Conservation (phyloP, 2,329 filamentous ascomycete genomes). For the Fusarium sp. region DNA sequence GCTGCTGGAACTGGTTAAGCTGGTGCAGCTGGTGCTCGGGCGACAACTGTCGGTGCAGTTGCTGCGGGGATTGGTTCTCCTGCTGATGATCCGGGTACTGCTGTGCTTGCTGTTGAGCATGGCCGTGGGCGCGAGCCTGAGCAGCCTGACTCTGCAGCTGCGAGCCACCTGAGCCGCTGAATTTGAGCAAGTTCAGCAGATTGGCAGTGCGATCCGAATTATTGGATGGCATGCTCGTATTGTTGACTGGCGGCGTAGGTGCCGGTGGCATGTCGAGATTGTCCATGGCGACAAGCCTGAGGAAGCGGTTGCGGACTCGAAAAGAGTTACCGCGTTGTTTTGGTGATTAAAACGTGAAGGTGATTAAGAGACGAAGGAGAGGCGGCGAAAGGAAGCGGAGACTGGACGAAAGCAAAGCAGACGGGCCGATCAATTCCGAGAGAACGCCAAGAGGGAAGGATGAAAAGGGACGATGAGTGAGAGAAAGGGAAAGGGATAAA, state of each 20-base stretch:
- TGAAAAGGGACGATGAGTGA: conserved; percentile 22
- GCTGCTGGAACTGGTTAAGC: conserved; percentile 46
- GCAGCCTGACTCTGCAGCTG: conserved; percentile 54
- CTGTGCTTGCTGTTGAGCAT: conserved; percentile 35
- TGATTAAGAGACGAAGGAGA: conserved; percentile 30
- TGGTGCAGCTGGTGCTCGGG: conserved; percentile 50
- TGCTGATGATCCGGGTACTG: conserved; percentile 39
- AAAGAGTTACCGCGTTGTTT: conserved; percentile 37
- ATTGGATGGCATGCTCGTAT: conserved; percentile 55
- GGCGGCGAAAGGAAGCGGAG: conserved; percentile 43
- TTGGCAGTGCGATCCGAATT: conserved; percentile 65
- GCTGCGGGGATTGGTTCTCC: conserved; percentile 38
- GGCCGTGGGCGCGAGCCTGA: conserved; percentile 39
- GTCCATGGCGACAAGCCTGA: conserved; percentile 45
- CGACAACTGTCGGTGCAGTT: conserved; percentile 43
- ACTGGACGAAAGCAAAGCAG: conserved; percentile 44
- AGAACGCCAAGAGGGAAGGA: conserved; percentile 35
- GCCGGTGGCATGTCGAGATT: conserved; percentile 63
- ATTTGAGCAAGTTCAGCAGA: conserved; percentile 73
- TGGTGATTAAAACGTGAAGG: conserved; percentile 14
- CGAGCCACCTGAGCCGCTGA: conserved; percentile 58
- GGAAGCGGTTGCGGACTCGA: conserved; percentile 44
- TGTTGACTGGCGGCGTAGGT: conserved; percentile 62
- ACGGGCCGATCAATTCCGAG: conserved; percentile 46
- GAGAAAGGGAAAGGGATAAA: conserved; percentile 5